These are phyloP conservation scores for Vitis hybrid DNA, from an alignment of 177 flowering plant genomes.

Conservation along the genomic window DNA sequence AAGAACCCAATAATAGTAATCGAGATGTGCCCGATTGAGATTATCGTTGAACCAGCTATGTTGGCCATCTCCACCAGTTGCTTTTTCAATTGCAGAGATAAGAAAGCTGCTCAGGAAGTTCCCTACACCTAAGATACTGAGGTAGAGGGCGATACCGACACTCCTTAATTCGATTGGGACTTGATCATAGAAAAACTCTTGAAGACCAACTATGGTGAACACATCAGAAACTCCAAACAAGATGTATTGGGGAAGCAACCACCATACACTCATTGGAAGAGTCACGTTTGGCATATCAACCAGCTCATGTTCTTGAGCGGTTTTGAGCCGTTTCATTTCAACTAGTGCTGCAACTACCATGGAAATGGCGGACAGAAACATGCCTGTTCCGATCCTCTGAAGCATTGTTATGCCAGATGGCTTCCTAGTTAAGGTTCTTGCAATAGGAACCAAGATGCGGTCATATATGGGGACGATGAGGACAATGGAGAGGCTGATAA, in stretches of 20 bases:
- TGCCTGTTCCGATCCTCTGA: conserved; percentile 47
- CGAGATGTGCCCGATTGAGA: conserved; percentile 39
- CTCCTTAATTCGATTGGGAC: conserved; percentile 35
- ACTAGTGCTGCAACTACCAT: conserved; percentile 42
- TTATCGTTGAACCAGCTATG: conserved; percentile 37
- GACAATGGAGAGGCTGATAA: conserved; percentile 31
- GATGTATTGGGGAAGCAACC: conserved; percentile 45
- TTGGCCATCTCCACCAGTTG: conserved; percentile 18
- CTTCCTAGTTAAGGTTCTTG: conserved; percentile 18
- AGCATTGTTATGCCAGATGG: conserved; percentile 40
- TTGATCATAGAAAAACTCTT: conserved; percentile 51
- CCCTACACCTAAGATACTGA: conserved; percentile 40
- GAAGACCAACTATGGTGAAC: conserved; percentile 46
- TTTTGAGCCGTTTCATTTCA: conserved; percentile 28
- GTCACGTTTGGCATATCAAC: conserved; percentile 28
- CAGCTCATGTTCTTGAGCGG: conserved; percentile 29
- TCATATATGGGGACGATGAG: conserved; percentile 32
- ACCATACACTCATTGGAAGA: conserved; percentile 45
- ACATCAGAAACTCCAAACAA: conserved; percentile 33
- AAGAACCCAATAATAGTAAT: conserved; percentile 45
- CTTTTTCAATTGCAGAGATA: conserved; percentile 30
- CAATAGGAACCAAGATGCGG: conserved; percentile 27
- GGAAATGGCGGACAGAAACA: conserved; percentile 30
- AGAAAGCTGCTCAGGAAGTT: conserved; percentile 35
- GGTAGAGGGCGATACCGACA: conserved; percentile 34